Evolutionary conservation across 495 filamentous ascomycete genomes (phyloP), one percentile per base, ranked within the genome.

Genomic region (Penicillium tannophilum): DNA sequence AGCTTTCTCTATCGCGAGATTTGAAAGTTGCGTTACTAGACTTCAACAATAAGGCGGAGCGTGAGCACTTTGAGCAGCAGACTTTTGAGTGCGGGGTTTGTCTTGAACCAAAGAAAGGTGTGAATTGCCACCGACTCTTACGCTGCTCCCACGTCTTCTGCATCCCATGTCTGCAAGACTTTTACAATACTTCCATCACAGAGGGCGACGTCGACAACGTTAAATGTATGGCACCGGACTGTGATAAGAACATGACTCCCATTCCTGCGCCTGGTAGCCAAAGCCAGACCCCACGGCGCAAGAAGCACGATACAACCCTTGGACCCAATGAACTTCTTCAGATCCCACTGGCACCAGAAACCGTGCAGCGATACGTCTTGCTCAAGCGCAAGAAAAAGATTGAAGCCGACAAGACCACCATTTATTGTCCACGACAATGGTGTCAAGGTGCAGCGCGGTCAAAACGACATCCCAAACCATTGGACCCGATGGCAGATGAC

Each of bases 361-460:
- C 75, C 5, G 91, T 97, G 14, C 87, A 90, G 60, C 89, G 94
- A 45, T 98, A 94, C 64, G 89, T 93, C 7, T 85, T 84, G 28
- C 75, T 98, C 33, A 97, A 95, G 73, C 89, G 93, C 60, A 98
- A 98, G 74, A 89, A 87, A 53, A 88, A 91, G 62, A 81, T 97
- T 9, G 94, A 97, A 69, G 86, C 91, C 0, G 93, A 98, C 63
- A 92, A 90, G 61, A 88, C 85, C 46, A 97, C 93, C 0, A 82
- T 97, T n/a, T 97, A 94, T 68, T 98, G 94, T 65, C 94, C 94
- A 3, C 84, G 94, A 1, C 78, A 85, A 61, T 98, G 93, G 93
- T 98, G 94, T 67, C 91, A 96, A 69, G 91, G 90, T 19, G 88
- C 93, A n/a, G 90, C 91, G 6, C 82, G 88, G 26, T 91, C 90